Evolutionary conservation across 1,284 basidiomycete genomes (phyloP).

Genomic region (Ceratobasidium sp.): DNA sequence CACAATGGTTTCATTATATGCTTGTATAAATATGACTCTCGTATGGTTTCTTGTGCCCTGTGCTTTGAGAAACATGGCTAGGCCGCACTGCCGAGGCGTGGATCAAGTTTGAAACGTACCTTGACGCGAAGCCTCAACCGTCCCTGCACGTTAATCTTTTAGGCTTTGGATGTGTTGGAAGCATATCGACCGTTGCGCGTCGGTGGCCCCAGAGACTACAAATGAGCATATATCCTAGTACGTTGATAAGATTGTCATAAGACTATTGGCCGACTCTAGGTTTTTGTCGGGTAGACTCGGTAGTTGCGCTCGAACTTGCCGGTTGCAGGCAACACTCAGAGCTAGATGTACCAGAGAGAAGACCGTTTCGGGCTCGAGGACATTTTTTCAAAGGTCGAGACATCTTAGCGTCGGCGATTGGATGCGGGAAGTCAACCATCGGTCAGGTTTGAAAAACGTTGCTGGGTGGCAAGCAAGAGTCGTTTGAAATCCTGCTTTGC

Average conservation of each 20-base stretch:
- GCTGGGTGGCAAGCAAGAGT: not conserved
- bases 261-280: too few relatives aligned
- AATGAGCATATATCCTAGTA: too few relatives aligned
- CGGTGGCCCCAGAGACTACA: too few relatives aligned
- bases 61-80: not conserved
- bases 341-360: not conserved
- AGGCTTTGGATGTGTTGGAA: too few relatives aligned
- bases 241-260: too few relatives aligned
- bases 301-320: too few relatives aligned
- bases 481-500: not conserved
- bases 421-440: not conserved
- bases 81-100: not conserved
- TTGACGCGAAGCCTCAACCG: too few relatives aligned
- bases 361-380: not conserved
- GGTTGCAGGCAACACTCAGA: too few relatives aligned
- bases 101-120: not conserved
- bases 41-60: not conserved
- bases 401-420: not conserved
- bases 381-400: not conserved
- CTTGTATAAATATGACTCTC: constrained; percentile 26
- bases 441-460: not conserved
- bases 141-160: too few relatives aligned
- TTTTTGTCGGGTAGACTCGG: too few relatives aligned
- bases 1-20: not conserved
- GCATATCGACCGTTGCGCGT: too few relatives aligned